Evolutionary conservation across 306 rosid genomes (phyloP), one percentile per base, ranked within the genome.

Genomic region (Sesbania bispinosa): DNA sequence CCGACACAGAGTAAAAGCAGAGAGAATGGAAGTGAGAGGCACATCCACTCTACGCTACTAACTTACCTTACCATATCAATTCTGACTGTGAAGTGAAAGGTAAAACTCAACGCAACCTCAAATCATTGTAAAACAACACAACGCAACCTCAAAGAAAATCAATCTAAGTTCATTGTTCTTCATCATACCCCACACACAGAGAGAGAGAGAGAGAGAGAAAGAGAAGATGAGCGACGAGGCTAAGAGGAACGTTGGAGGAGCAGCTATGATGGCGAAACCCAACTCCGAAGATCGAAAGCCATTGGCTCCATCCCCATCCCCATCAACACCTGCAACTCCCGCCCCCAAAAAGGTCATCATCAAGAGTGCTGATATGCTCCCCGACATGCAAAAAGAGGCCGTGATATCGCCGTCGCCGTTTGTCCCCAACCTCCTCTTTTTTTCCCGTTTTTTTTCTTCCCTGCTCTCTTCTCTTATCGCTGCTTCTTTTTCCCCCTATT

Each of bases 311-410:
- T 7, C 63, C 1, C 18, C 41, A 5, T 24, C 47, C 1, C 13
- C 62, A 58, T 89, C 41, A 67, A 80, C 2, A 62, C 76, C n/a
- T 0, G 78, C 71, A 1, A 74, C 75, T 7, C 57, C 86, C 5
- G 77, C 80, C 3, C 45, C 87, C 2, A 90, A 88, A 86, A 89
- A 88, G 45, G 88, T 93, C 62, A 85, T 93, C 62, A 86, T 93
- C 65, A 93, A 93, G 81, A 93, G 96, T 42, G 98, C 98, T 15
- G 98, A 93, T 59, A 93, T 93, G 98, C 80, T 81, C 19, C 82
- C 88, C 16, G 91, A 93, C 72, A 80, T 90, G 87, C 98, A 93
- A 79, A 90, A 86, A 69, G 97, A 93, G 71, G 98, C 98, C 51
- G 80, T 93, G 96, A 93, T 65, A 86, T 90, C 78, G 98, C 98